These are phyloP conservation scores for Sporisorium scitamineum DNA, from an alignment of 1,284 basidiomycete genomes.

Conservation along the genomic window DNA sequence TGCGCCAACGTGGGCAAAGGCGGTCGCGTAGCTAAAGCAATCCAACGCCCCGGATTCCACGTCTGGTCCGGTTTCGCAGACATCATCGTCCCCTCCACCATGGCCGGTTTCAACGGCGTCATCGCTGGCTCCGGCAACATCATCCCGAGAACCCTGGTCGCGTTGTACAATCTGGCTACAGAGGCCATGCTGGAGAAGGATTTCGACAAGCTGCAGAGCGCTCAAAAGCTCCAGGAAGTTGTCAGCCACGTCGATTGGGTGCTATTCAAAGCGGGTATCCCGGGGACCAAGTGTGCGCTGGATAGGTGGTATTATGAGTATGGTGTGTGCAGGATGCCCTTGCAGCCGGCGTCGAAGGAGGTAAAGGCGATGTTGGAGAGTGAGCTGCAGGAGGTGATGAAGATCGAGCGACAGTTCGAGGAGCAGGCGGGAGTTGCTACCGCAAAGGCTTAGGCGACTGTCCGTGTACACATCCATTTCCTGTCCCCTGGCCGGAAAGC, in stretches of 20 bases:
- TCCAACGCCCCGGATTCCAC: constrained; percentile 69
- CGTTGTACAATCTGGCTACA: constrained; percentile 77
- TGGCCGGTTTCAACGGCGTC: constrained; percentile 49
- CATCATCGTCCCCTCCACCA: constrained; percentile 50
- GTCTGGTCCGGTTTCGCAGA: constrained; percentile 44
- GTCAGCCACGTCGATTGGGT: constrained; percentile 83
- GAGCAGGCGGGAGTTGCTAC: constrained; percentile 62
- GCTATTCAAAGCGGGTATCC: constrained; percentile 81
- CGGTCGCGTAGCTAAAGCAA: constrained; percentile 80
- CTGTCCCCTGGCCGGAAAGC: background rate
- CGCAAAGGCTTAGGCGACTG: constrained; percentile 28
- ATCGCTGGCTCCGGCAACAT: constrained; percentile 56
- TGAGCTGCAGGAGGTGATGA: constrained; percentile 76
- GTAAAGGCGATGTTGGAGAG: constrained; percentile 76
- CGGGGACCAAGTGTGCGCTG: constrained; percentile 84
- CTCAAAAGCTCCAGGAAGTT: constrained; percentile 81
- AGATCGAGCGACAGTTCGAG: constrained; percentile 76
- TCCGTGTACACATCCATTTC: background rate
- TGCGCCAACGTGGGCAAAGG: constrained; percentile 91
- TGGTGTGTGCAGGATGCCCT: constrained; percentile 79
- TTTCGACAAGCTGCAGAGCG: constrained; percentile 74
- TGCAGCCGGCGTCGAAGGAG: constrained; percentile 76
- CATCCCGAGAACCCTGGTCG: constrained; percentile 74
- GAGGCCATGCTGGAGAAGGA: constrained; percentile 46
- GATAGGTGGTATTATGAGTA: constrained; percentile 80